phyloP scores from a whole-genome alignment of 192 early-diverging fungal species.

The Gaertneriomyces semiglobifer region DNA sequence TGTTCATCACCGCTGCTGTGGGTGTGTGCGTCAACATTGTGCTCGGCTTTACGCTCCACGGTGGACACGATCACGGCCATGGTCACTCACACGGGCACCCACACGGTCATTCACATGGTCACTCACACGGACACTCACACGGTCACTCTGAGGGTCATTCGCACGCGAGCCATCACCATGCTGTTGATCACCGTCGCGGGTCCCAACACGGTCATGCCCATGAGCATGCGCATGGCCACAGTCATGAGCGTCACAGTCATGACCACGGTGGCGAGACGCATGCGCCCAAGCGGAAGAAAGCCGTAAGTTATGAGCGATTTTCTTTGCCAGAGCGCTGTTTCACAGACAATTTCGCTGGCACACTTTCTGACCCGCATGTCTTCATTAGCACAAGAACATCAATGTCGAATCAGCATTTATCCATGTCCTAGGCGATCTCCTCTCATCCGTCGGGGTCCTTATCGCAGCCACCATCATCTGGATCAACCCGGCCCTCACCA shows the following conservation, averaged over 20 bases:
- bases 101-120: conserved; percentile 46
- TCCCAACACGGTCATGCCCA: conserved; percentile 9
- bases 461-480: conserved; percentile 68
- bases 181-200: background rate
- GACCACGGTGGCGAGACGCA: too few relatives aligned
- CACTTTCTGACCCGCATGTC: background rate
- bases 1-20: conserved; percentile 61
- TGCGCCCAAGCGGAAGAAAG: conserved; percentile 9
- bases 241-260: conserved; percentile 11
- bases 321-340: background rate
- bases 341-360: background rate
- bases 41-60: conserved; percentile 48
- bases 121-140: conserved; percentile 41
- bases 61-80: conserved; percentile 39
- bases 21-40: conserved; percentile 77
- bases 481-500: conserved; percentile 53
- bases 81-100: conserved; percentile 51
- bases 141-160: conserved; percentile 27
- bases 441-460: conserved; percentile 75
- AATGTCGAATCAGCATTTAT: conserved; percentile 69
- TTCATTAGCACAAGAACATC: conserved; percentile 24
- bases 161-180: conserved; percentile 11
- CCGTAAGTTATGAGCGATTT: conserved; percentile 1
- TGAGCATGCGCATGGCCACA: conserved; percentile 3
- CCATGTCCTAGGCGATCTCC: conserved; percentile 79